Evolutionary conservation across 768 basidiomycete species (phyloP), one percentile per base, ranked within the genome.

Genomic region (Hypsizygus marmoreus): DNA sequence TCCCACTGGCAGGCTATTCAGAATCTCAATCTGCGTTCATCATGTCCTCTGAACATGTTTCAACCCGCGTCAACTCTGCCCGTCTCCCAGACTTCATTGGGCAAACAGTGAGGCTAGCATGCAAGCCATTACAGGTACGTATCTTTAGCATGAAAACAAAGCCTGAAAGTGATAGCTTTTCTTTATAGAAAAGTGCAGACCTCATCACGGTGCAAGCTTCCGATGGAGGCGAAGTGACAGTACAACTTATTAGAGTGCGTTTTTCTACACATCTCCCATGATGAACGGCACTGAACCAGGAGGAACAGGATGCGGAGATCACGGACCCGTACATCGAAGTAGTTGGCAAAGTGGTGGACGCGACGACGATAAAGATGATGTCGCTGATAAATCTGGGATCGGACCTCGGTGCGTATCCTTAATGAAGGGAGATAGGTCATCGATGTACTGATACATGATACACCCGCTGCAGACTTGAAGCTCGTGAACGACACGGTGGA

Each of bases 201-300:
- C 61, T 62, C 2, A 75, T 80, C 10, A 73, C 79, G 3, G 83
- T 91, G 10, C 74, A 83, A 49, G 78, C 87, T 1, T 73, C 75
- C 33, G 90, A 91, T 56, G 84, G 81, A 1, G 82, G 79, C 0
- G 69, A 89, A 58, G 80, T 86, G 6, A 67, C 64, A 17, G 64
- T 86, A 14, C 56, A 58, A 11, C 55, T 79, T n/a, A 50, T 53
- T 3, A 51, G 61, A 45, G 83, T 82, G 37, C 56, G 68, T 44
- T 22, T 49, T 29, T 26, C 24, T 17, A n/a, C 47, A 37, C 28
- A 54, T 41, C 12, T 33, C 11, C 26, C 26, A 35, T 33, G 35
- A 26, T 38, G 31, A 8, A 7, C 35, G 16, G 11, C 14, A 13
- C 43, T 33, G 14, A 36, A 13, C 31, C 40, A 40, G 23, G 22